Evolutionary conservation across 2,329 filamentous ascomycete species (phyloP).

Genomic region (Colletotrichum chrysophilum): DNA sequence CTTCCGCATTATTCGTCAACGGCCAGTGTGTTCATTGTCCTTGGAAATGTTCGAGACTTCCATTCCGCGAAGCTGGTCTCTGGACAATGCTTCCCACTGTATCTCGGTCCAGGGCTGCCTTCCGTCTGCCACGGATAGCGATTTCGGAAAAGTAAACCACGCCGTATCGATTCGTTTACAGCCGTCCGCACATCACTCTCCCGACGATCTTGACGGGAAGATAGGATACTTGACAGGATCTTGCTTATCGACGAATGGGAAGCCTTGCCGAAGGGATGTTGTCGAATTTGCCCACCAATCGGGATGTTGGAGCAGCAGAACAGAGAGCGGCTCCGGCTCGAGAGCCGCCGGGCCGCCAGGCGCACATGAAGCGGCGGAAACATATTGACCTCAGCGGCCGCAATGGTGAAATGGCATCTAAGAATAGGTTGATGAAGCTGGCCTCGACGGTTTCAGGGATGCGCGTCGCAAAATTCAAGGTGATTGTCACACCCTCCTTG

Average conservation of each 20-base stretch:
- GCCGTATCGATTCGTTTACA: no score
- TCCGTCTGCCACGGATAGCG: neutral
- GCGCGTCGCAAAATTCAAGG: neutral
- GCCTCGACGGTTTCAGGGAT: neutral
- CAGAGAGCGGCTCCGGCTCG: neutral
- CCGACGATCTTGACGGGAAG: neutral
- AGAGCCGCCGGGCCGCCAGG: slow-evolving; percentile 7
- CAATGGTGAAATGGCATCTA: neutral
- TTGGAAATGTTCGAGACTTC: neutral
- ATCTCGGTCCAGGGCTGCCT: neutral
- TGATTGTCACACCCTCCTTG: neutral
- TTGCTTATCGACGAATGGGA: neutral
- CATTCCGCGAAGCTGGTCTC: rapidly evolving
- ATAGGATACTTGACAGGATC: neutral
- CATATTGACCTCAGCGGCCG: neutral
- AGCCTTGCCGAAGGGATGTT: neutral
- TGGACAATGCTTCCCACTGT: neutral
- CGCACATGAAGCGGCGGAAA: neutral
- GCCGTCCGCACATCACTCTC: neutral
- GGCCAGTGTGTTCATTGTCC: neutral
- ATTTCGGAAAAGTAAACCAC: neutral
- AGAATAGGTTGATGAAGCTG: neutral
- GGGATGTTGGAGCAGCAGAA: neutral
- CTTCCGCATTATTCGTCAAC: neutral
- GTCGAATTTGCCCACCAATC: slow-evolving; percentile 2